Evolutionary conservation across 495 filamentous ascomycete species (phyloP).

Genomic region (Hypoxylon lenormandii): DNA sequence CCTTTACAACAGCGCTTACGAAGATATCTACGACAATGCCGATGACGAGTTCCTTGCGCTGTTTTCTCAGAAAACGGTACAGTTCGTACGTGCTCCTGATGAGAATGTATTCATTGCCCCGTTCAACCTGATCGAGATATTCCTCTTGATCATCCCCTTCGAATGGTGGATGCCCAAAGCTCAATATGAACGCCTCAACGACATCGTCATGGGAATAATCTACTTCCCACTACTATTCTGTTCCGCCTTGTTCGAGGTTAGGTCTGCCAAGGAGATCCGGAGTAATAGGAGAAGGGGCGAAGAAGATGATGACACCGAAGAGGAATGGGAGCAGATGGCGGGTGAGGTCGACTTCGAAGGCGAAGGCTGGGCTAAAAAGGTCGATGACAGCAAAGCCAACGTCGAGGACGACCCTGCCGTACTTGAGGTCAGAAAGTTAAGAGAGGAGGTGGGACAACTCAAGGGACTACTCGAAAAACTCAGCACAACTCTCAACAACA

Average conservation of each 20-base stretch:
- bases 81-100: conserved; percentile 94
- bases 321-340: conserved; percentile 92
- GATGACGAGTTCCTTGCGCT: conserved; percentile 94
- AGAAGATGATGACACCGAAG: conserved; percentile 85
- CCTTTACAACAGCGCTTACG: conserved; percentile 94
- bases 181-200: conserved; percentile 81
- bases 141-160: conserved; percentile 80
- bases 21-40: conserved; percentile 94
- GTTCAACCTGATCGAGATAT: conserved; percentile 91
- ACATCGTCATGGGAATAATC: conserved; percentile 83
- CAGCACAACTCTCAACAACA: conserved; percentile 12
- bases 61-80: conserved; percentile 89
- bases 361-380: conserved; percentile 82
- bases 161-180: conserved; percentile 90
- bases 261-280: conserved; percentile 73
- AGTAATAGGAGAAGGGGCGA: conserved; percentile 82
- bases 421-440: conserved; percentile 74
- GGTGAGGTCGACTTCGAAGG: conserved; percentile 78
- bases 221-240: conserved; percentile 87
- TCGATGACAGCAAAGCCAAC: conserved; percentile 78
- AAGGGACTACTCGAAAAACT: conserved; percentile 55
- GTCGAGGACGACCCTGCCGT: conserved; percentile 77
- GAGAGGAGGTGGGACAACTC: conserved; percentile 74
- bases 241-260: conserved; percentile 79
- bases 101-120: conserved; percentile 98